Conservation (phyloP, 441 rosid genomes). For the Hura crepitans region DNA sequence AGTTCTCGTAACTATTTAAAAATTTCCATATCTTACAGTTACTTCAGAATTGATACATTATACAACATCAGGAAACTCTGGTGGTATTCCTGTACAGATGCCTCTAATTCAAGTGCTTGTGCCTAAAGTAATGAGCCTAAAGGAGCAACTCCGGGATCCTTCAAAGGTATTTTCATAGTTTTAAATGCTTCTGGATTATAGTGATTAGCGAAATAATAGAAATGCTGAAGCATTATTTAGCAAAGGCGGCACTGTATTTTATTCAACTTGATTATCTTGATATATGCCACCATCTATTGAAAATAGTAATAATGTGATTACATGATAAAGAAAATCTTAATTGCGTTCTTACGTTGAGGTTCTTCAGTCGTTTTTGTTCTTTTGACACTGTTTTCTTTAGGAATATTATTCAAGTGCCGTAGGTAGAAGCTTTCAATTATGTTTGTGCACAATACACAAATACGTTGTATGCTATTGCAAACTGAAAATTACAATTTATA, state of each 20-base stretch:
- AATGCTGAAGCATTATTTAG: not conserved
- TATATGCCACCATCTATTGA: not conserved
- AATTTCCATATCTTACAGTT: slow-evolving; percentile 48
- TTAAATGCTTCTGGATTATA: not conserved
- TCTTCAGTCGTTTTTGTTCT: not conserved
- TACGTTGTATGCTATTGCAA: not conserved
- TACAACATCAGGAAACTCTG: slow-evolving; percentile 71
- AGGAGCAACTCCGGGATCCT: slow-evolving; percentile 76
- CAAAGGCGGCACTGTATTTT: not conserved
- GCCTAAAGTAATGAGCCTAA: slow-evolving; percentile 81
- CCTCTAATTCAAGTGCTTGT: slow-evolving; percentile 93
- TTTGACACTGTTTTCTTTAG: not conserved
- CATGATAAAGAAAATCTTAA: not conserved
- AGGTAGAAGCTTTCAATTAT: not conserved
- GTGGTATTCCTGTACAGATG: slow-evolving; percentile 73
- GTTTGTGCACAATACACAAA: not conserved
- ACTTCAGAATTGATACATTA: slow-evolving; percentile 90
- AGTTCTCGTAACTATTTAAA: slow-evolving; percentile 13
- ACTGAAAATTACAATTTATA: slow-evolving; percentile 19
- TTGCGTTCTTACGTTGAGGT: not conserved
- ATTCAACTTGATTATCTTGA: not conserved
- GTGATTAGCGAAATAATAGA: not conserved
- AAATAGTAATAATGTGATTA: not conserved
- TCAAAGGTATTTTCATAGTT: slow-evolving; percentile 57
- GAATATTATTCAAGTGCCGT: slow-evolving; percentile 8